Conservation (phyloP, 1,139 yeast genomes). For the Zygosaccharomyces pseudobailii region DNA sequence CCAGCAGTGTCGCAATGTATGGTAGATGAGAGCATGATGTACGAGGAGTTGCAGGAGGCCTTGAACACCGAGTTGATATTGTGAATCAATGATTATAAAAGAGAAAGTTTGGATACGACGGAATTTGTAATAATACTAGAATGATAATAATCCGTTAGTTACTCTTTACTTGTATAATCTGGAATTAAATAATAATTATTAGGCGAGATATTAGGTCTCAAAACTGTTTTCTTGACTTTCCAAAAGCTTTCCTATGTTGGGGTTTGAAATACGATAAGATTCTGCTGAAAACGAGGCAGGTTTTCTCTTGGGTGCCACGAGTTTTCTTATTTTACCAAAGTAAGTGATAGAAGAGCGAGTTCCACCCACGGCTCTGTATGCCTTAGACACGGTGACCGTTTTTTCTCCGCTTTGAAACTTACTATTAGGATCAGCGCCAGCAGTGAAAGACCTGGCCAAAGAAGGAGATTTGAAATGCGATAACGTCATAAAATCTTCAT, state of each 20-base stretch:
- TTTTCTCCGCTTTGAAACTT: slow-evolving; percentile 43
- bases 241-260: slow-evolving; percentile 5
- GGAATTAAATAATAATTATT: not conserved
- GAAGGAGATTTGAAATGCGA: slow-evolving; percentile 34
- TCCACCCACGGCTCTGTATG: slow-evolving; percentile 53
- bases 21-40: slow-evolving; percentile 10
- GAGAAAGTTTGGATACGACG: not conserved
- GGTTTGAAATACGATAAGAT: not conserved
- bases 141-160: not conserved
- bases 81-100: not conserved
- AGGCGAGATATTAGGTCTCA: slow-evolving; percentile 5
- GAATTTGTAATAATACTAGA: not conserved
- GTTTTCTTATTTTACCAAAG: slow-evolving; percentile 38
- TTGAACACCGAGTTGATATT: slow-evolving; percentile 32
- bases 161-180: not conserved
- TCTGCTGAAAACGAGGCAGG: not conserved
- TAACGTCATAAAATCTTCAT: not conserved
- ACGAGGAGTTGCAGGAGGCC: slow-evolving; percentile 43
- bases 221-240: slow-evolving; percentile 13
- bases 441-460: slow-evolving; percentile 44
- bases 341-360: slow-evolving; percentile 57
- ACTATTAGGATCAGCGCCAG: slow-evolving; percentile 38
- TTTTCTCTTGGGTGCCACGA: slow-evolving; percentile 27
- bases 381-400: slow-evolving; percentile 54
- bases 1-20: not conserved